A percentile compares a stretch with the other conserved stretches of the same genome.
Conservation (phyloP, 495 filamentous ascomycete species). For the Aspergillus carlsbadensis region DNA sequence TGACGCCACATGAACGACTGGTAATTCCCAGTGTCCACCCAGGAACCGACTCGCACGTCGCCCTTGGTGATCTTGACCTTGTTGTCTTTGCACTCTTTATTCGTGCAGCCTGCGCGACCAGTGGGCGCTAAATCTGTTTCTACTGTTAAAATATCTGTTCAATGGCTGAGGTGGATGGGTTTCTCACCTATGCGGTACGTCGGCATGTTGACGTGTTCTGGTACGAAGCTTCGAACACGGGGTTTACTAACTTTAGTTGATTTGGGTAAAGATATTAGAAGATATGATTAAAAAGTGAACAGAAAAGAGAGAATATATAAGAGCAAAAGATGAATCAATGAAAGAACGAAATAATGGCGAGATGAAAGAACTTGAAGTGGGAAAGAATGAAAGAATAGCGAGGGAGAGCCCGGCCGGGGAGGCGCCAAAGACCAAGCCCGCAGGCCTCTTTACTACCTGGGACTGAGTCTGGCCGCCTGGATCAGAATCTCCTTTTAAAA, state of each 20-base stretch:
- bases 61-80: constrained; percentile 73
- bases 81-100: constrained; percentile 62
- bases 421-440: constrained; percentile 24
- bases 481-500: too few relatives aligned
- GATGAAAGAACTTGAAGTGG: constrained; percentile 4
- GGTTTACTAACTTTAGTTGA: not conserved
- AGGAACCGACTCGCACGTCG: constrained; percentile 67
- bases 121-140: constrained; percentile 57
- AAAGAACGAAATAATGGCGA: constrained; percentile 1
- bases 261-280: not conserved
- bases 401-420: not conserved
- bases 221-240: not conserved
- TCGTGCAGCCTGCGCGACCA: constrained; percentile 66
- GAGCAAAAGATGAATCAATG: not conserved
- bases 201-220: constrained; percentile 11
- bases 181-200: constrained; percentile 23
- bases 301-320: not conserved
- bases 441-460: constrained; percentile 11
- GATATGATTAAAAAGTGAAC: not conserved
- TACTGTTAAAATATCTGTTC: constrained; percentile 5
- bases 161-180: not conserved
- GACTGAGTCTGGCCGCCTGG: too few relatives aligned
- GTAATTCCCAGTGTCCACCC: constrained; percentile 52
- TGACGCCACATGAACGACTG: constrained; percentile 69
- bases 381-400: not conserved